Conservation (phyloP, 139 green algal genomes). For the Protoeuglena noctilucae region DNA sequence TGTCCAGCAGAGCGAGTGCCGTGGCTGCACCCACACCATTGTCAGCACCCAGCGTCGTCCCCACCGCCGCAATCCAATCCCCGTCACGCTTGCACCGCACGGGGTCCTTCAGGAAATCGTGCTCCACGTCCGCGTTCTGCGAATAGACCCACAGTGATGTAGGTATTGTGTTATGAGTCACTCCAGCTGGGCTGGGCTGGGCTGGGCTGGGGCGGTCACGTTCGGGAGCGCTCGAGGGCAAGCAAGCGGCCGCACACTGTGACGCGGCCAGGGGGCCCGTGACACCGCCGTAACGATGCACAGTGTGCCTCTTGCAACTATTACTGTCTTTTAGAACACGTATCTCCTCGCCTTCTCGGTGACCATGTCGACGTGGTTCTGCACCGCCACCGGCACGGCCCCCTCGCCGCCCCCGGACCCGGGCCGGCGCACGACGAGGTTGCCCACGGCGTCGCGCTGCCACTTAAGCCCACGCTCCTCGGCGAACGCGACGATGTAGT, state of each 20-base stretch:
- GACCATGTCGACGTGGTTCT: conserved; percentile 61
- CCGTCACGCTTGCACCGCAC: conserved; percentile 28
- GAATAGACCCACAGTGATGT: too few species aligned
- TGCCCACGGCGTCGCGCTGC: conserved; percentile 42
- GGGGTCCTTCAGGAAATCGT: conserved; percentile 43
- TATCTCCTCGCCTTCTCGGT: too few species aligned
- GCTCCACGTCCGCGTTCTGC: conserved; percentile 18
- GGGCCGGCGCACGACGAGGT: conserved; percentile 44
- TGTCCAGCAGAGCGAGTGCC: conserved; percentile 44
- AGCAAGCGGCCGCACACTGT: too few species aligned
- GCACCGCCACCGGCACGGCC: conserved; percentile 43
- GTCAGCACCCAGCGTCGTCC: conserved; percentile 57
- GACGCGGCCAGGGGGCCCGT: too few species aligned
- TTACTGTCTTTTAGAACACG: too few species aligned
- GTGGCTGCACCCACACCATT: conserved; percentile 49
- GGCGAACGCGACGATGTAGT: conserved; percentile 44
- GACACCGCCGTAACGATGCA: too few species aligned
- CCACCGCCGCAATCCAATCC: conserved; percentile 45
- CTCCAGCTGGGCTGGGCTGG: too few species aligned
- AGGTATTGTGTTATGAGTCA: too few species aligned
- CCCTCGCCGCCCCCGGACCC: conserved; percentile 35
- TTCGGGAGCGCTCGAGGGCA: too few species aligned
- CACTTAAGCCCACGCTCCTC: conserved; percentile 23
- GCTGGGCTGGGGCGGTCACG: too few species aligned
- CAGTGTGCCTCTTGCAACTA: too few species aligned